Percentiles rank a stretch among this genome's conserved stretches.
These are phyloP conservation scores for Pythium biforme DNA, from an alignment of 352 stramenopile genomes.

Conservation along the genomic window DNA sequence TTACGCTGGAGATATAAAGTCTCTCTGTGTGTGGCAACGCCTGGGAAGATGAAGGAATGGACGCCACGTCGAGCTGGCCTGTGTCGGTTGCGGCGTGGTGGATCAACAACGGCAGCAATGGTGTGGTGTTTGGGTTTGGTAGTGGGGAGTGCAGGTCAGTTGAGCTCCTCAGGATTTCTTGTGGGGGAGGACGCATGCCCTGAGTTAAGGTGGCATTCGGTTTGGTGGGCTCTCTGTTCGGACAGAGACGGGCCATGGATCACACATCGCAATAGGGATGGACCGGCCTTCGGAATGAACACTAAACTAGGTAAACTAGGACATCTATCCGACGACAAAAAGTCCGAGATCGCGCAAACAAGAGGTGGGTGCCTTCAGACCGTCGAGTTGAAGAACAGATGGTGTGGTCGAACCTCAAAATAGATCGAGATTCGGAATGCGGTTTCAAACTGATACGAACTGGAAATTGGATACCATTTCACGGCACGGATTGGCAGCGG, in stretches of 20 bases:
- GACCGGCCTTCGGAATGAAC: background rate
- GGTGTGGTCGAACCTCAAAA: constrained; percentile 17
- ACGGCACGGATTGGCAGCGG: too few species aligned
- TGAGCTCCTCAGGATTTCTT: background rate
- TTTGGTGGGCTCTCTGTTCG: too few species aligned
- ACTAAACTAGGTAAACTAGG: constrained; percentile 19
- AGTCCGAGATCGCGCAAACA: constrained; percentile 16
- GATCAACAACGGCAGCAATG: background rate
- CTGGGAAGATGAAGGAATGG: constrained; percentile 9
- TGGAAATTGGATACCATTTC: too few species aligned
- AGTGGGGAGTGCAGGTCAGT: background rate
- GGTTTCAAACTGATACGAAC: background rate
- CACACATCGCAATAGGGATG: too few species aligned
- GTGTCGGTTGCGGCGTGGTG: background rate
- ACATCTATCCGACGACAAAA: background rate
- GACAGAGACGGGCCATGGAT: too few species aligned
- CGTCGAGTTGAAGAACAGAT: constrained; percentile 13
- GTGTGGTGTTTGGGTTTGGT: too few species aligned
- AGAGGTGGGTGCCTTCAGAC: too few species aligned
- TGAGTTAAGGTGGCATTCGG: background rate
- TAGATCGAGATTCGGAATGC: background rate
- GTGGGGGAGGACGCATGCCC: background rate
- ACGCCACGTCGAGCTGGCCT: background rate
- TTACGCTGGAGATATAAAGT: too few species aligned
- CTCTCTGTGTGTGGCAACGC: background rate